phyloP scores from a whole-genome alignment of 1,284 basidiomycete genomes.

The Irpex rosettiformis region DNA sequence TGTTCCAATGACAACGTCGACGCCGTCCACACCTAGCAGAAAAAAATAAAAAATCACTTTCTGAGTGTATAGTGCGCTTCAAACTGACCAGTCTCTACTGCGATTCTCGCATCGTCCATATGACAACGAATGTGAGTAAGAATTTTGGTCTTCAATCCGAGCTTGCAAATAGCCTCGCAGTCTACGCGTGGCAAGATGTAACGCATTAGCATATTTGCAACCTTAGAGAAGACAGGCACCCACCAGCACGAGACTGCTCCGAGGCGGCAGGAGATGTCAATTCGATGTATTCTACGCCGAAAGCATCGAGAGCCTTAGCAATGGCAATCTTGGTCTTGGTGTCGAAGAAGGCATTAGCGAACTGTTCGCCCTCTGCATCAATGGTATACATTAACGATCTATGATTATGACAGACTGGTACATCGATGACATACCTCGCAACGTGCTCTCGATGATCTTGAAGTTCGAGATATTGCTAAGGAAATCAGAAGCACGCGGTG shows the following conservation, averaged over 20 bases:
- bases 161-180: constrained; percentile 99
- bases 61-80: not conserved
- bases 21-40: constrained; percentile 74
- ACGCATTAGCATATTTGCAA: too few species aligned
- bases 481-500: constrained; percentile 86
- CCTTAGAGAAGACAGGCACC: constrained; percentile 3
- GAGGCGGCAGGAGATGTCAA: constrained; percentile 98
- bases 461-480: constrained; percentile 91
- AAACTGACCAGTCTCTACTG: constrained; percentile 88
- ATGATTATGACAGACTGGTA: constrained; percentile 1
- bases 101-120: constrained; percentile 99
- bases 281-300: constrained; percentile 99
- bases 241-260: constrained; percentile 80
- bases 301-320: constrained; percentile 94
- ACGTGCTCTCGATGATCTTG: constrained; percentile 96
- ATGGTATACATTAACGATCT: constrained; percentile 5
- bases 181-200: too few species aligned
- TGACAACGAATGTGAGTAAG: constrained; percentile 99
- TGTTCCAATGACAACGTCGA: constrained; percentile 99
- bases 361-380: constrained; percentile 93
- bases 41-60: not conserved
- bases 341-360: constrained; percentile 99
- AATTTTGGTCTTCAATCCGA: constrained; percentile 96
- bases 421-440: constrained; percentile 62
- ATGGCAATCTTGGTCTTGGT: constrained; percentile 99